Evolutionary conservation across 768 basidiomycete genomes (phyloP), one percentile per base, ranked within the genome.

Genomic region (Trametes elegans): DNA sequence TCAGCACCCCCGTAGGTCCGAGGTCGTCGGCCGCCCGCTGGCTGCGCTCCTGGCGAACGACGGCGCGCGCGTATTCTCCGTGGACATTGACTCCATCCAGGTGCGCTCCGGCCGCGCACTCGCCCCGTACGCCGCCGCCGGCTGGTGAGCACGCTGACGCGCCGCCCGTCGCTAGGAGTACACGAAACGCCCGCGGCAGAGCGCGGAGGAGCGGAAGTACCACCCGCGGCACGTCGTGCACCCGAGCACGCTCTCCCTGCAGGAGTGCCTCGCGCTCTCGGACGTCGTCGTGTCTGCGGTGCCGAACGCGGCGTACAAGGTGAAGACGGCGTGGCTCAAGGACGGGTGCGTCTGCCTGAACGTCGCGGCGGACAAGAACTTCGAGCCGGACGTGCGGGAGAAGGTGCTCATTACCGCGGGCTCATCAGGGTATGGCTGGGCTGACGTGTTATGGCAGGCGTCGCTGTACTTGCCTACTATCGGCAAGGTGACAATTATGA

Each of bases 261-360:
- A 88, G 63, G 84, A 93, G 59, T 93, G 90, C 65, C 80, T 98
- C 16, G 85, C 79, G 0, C 69, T 90, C 19, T 93, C 90, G 3
- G 97, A 99, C 66, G 94, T 94, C 18, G 93, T 99, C 52, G 83
- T 99, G 29, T 91, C 91, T 10, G 97, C 96, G 10, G 97, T 99
- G 3, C 97, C 97, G 0, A 84, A 74, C 60, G 74, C 84, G 13
- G 71, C 74, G 7, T 99, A 97, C 75, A 98, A 97, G 70, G 77
- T 99, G 49, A 85, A 88, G 66, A 98, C 95, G 1, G 82, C 82
- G 46, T 85, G 81, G 79, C 75, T 99, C 57, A 98, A 97, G 73
- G 91, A 95, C 58, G 97, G 97, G 0, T 96, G 94, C 64, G 74
- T 98, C 2, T 94, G 93, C 61, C 71, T 98, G 54, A 98, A 98